These are phyloP conservation scores for Pseudopithomyces chartarum DNA, from an alignment of 2,329 filamentous ascomycete genomes.

Conservation along the genomic window DNA sequence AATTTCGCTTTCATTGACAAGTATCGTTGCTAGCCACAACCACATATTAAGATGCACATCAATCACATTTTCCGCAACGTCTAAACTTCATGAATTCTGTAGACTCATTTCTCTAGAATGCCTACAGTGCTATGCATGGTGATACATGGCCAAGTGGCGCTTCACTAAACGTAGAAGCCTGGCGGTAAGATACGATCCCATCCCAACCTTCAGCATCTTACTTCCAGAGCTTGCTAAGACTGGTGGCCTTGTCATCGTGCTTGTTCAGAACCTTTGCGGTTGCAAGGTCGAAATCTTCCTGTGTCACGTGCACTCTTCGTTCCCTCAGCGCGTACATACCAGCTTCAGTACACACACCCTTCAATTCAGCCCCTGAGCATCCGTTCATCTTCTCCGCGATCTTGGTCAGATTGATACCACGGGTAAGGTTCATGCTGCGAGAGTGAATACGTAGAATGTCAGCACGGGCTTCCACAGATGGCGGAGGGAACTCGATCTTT, in stretches of 20 bases:
- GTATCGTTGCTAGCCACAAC: no score
- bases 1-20: no score
- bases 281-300: constrained; percentile 97
- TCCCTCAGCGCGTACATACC: constrained; percentile 98
- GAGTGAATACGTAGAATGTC: constrained; percentile 98
- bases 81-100: background rate
- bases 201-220: constrained; percentile 43
- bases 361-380: constrained; percentile 94
- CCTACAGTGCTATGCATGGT: constrained; percentile 4
- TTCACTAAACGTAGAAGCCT: background rate
- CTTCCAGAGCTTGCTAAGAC: constrained; percentile 86
- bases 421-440: constrained; percentile 96
- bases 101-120: background rate
- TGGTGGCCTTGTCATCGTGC: constrained; percentile 97
- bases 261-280: constrained; percentile 99
- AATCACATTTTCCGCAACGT: background rate
- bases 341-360: constrained; percentile 98
- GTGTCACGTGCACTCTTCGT: constrained; percentile 94
- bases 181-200: background rate
- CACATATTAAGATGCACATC: no score
- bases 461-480: constrained; percentile 92
- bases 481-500: constrained; percentile 98
- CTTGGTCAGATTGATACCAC: constrained; percentile 97
- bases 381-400: constrained; percentile 99
- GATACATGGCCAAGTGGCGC: background rate